phyloP scores from a whole-genome alignment of 805 yeast genomes.

The Brettanomyces custersianus region DNA sequence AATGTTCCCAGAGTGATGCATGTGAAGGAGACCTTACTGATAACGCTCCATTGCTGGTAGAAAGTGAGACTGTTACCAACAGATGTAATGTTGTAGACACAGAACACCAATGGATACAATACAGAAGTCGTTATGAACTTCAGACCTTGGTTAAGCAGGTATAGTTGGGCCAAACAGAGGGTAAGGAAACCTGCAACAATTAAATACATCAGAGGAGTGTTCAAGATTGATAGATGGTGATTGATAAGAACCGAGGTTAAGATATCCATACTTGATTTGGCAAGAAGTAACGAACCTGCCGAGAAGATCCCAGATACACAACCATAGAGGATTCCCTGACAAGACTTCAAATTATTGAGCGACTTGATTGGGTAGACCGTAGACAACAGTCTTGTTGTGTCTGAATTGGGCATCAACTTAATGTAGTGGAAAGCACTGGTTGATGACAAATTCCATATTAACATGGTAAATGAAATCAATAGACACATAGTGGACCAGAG shows the following conservation, averaged over 20 bases:
- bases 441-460: background rate
- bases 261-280: constrained; percentile 76
- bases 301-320: constrained; percentile 66
- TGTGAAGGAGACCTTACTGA: constrained; percentile 26
- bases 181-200: constrained; percentile 46
- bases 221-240: constrained; percentile 23
- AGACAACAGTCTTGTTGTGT: background rate
- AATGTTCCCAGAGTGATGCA: constrained; percentile 37
- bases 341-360: constrained; percentile 7
- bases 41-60: constrained; percentile 39
- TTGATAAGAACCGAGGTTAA: constrained; percentile 35
- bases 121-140: constrained; percentile 64
- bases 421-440: no score
- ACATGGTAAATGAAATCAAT: constrained; percentile 10
- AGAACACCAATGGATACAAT: constrained; percentile 77
- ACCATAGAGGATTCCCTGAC: constrained; percentile 63
- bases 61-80: constrained; percentile 57
- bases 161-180: constrained; percentile 64
- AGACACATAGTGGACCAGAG: constrained; percentile 43
- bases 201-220: constrained; percentile 35
- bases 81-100: constrained; percentile 68
- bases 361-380: constrained; percentile 10
- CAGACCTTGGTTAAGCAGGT: constrained; percentile 66
- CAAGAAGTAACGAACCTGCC: constrained; percentile 77
- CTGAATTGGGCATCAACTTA: no score